Conservation (phyloP, 768 basidiomycete genomes). For the Boletus sp. region DNA sequence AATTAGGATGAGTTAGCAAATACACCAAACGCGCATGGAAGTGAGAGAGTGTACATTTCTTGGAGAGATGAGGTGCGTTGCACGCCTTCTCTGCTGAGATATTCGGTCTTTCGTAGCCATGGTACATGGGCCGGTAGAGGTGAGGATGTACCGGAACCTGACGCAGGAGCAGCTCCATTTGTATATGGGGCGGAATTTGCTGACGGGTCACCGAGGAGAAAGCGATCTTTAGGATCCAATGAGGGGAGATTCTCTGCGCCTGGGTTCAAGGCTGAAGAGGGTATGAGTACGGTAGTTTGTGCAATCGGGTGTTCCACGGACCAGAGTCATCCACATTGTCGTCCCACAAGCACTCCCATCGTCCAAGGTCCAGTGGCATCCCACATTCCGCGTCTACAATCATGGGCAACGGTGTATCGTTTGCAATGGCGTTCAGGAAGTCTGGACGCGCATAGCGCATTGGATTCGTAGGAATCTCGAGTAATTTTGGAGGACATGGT, state of each 20-base stretch:
- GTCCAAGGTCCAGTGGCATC: conserved; percentile 89
- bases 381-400: conserved; percentile 96
- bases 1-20: neutral
- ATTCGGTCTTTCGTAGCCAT: conserved; percentile 93
- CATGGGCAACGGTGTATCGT: conserved; percentile 87
- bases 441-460: conserved; percentile 84
- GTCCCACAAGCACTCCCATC: conserved; percentile 81
- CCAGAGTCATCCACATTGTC: conserved; percentile 71
- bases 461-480: conserved; percentile 89
- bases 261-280: conserved; percentile 57
- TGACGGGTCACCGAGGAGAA: conserved; percentile 69
- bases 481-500: conserved; percentile 94
- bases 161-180: conserved; percentile 35
- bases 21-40: neutral
- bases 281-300: neutral
- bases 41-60: conserved; percentile 51
- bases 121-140: conserved; percentile 65
- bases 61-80: conserved; percentile 41
- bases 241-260: conserved; percentile 54
- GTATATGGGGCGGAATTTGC: conserved; percentile 42
- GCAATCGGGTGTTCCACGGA: conserved; percentile 31
- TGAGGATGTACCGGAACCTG: conserved; percentile 41
- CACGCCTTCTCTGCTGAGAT: conserved; percentile 66
- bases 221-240: conserved; percentile 74
- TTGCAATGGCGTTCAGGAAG: conserved; percentile 77